A percentile compares a stretch with the other conserved stretches of the same genome.
These are phyloP conservation scores for Aspergillus steynii DNA, from an alignment of 495 filamentous ascomycete genomes.

Conservation along the genomic window DNA sequence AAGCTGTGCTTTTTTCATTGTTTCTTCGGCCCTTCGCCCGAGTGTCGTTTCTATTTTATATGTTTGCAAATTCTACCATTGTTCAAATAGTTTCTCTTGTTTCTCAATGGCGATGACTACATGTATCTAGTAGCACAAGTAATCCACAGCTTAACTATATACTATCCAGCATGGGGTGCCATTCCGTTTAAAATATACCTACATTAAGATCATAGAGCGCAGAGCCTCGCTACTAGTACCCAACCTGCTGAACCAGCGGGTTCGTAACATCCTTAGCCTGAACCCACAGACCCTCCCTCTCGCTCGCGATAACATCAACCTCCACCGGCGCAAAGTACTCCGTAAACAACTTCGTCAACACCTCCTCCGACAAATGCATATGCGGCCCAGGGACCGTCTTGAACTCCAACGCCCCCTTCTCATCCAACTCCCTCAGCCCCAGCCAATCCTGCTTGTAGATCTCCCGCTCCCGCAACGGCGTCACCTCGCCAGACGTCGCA, in stretches of 20 bases:
- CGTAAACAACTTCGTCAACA: conserved; percentile 65
- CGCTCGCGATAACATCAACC: conserved; percentile 14
- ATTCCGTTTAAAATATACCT: not conserved
- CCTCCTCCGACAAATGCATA: conserved; percentile 75
- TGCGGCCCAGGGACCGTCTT: conserved; percentile 68
- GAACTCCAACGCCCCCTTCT: conserved; percentile 77
- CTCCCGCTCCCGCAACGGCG: conserved; percentile 64
- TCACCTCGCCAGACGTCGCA: conserved; percentile 60
- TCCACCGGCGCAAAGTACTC: conserved; percentile 62
- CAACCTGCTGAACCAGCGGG: conserved; percentile 2
- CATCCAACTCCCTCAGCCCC: conserved; percentile 77
- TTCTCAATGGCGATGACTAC: not conserved
- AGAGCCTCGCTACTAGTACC: not conserved
- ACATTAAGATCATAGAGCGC: not conserved
- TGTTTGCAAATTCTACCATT: not conserved
- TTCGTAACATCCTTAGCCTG: no score
- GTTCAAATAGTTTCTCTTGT: not conserved
- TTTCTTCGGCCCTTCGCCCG: conserved; percentile 3
- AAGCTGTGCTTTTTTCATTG: conserved; percentile 10
- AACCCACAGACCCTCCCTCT: conserved; percentile 18
- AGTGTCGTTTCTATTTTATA: not conserved
- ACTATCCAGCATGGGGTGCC: not conserved
- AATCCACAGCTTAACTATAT: not conserved
- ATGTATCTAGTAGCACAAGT: not conserved
- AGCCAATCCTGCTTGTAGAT: conserved; percentile 95